These are phyloP conservation scores for Huntiella bhutanensis DNA, from an alignment of 2,329 filamentous ascomycete species.

Conservation along the genomic window DNA sequence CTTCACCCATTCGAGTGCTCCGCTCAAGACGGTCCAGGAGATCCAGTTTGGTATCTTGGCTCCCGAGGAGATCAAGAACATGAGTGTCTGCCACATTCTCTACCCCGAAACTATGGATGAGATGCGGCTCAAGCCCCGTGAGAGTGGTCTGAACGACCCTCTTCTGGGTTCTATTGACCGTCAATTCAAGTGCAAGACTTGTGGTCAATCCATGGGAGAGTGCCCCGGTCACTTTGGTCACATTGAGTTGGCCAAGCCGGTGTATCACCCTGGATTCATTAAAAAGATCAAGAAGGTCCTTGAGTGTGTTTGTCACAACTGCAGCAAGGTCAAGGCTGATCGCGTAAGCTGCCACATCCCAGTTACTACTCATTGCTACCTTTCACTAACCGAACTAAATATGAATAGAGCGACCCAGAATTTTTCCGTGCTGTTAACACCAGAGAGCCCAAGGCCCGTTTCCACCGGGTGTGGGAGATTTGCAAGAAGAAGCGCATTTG, in stretches of 20 bases:
- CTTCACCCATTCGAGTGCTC: constrained; percentile 83
- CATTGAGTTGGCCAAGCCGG: constrained; percentile 90
- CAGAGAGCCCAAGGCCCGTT: constrained; percentile 84
- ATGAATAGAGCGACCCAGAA: constrained; percentile 55
- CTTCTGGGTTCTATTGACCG: constrained; percentile 92
- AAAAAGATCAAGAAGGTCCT: constrained; percentile 98
- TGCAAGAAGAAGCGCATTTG: constrained; percentile 80
- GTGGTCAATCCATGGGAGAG: constrained; percentile 84
- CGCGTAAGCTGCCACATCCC: constrained; percentile 59
- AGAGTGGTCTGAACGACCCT: constrained; percentile 85
- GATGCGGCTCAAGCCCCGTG: constrained; percentile 72
- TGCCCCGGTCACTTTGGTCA: constrained; percentile 98
- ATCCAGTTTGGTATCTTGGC: constrained; percentile 97
- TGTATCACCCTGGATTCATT: constrained; percentile 90
- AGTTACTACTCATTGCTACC: background rate
- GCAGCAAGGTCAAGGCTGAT: constrained; percentile 92
- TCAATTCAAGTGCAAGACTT: constrained; percentile 88
- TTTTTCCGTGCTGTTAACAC: constrained; percentile 66
- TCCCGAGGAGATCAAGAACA: constrained; percentile 95
- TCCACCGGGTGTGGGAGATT: constrained; percentile 77
- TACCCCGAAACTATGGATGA: constrained; percentile 99
- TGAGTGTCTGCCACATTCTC: constrained; percentile 90
- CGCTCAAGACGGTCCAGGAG: constrained; percentile 93
- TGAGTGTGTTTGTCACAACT: constrained; percentile 97
- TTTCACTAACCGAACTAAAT: constrained; percentile 33